A percentile compares a stretch with the other conserved stretches of the same genome.
Evolutionary conservation across 202 grass and related monocot genomes (phyloP).

Genomic region (Carex arenaria): DNA sequence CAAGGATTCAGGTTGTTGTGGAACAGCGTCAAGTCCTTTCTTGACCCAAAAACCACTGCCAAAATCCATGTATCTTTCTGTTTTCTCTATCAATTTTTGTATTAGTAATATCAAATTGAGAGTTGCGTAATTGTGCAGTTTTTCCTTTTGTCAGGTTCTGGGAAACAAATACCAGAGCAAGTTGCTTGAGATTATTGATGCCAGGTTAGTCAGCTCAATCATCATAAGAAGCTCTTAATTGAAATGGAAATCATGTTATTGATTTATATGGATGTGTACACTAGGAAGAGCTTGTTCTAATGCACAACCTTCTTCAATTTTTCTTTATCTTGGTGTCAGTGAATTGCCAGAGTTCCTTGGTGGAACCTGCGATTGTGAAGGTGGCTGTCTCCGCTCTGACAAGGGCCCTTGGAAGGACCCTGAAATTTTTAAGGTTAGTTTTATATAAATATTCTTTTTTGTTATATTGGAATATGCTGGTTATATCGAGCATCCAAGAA

Average conservation of each 20-base stretch:
- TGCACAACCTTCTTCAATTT: neutral
- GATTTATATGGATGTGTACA: slow-evolving; percentile 19
- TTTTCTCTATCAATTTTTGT: slow-evolving; percentile 21
- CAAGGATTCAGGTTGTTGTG: slow-evolving; percentile 87
- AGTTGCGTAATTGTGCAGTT: slow-evolving; percentile 2
- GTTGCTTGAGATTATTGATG: slow-evolving; percentile 94
- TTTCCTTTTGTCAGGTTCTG: slow-evolving; percentile 56
- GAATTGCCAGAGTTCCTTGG: slow-evolving; percentile 93
- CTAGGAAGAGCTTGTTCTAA: neutral
- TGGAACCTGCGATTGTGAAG: slow-evolving; percentile 80
- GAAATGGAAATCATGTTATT: neutral
- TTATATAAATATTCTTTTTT: slow-evolving; percentile 14
- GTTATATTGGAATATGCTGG: slow-evolving; percentile 1
- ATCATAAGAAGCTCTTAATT: neutral
- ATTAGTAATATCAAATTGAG: neutral
- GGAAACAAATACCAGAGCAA: slow-evolving; percentile 97
- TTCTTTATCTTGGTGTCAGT: slow-evolving; percentile 31
- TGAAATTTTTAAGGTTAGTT: slow-evolving; percentile 65
- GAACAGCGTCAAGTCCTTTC: slow-evolving; percentile 90
- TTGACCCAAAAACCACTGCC: slow-evolving; percentile 95
- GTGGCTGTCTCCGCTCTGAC: slow-evolving; percentile 88
- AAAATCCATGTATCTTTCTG: slow-evolving; percentile 67
- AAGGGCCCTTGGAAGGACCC: slow-evolving; percentile 92
- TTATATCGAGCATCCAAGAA: slow-evolving; percentile 21
- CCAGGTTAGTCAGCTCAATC: slow-evolving; percentile 38